Evolutionary conservation across 1,284 basidiomycete species (phyloP), one percentile per base, ranked within the genome.

Genomic region (Cutaneotrichosporon sp.): DNA sequence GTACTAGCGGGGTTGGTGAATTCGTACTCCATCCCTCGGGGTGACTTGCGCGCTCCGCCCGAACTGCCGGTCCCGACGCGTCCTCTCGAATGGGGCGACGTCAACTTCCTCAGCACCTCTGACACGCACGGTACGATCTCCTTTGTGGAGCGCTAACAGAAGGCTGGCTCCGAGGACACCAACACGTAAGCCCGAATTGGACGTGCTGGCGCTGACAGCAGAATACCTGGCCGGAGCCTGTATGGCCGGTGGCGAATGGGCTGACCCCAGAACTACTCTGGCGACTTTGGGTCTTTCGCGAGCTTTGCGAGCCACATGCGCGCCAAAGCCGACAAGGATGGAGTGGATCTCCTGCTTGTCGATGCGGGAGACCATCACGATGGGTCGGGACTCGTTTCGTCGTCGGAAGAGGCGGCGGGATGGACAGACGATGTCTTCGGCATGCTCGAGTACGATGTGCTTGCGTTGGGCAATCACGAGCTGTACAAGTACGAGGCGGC

Each of bases 391-490:
- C 71, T 77, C 38, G 69, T 75, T 10, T 73, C 71, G 6, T 63
- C 75, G 32, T 70, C 67, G 22, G 53, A 61, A 0, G 5, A 51
- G 85, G 85, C 88, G 3, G 91, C 90, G 55, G 88, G 88, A 0
- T 78, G 89, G 13, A 86, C 87, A 0, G 91, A 93, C 70, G 89
- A 89, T 72, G 89, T 91, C 78, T 84, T 95, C 69, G 82, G 86
- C 34, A 81, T 87, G 69, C 83, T 95, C 32, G 87, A 89, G 0
- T 95, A 92, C 74, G 93, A 96, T 74, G 72, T 92, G 9, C 85
- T 94, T 71, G 82, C 90, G 0, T 91, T 94, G 65, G 92, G 93
- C 73, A 95, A 95, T 72, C 92, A 95, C 72, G 92, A 95, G 80
- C 80, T 95, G 38, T 95, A 94, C 80, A 83, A 86, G 66, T 92